Base-by-base conservation (phyloP, 2,329 filamentous ascomycete species). In the Blastomyces percursus region DNA sequence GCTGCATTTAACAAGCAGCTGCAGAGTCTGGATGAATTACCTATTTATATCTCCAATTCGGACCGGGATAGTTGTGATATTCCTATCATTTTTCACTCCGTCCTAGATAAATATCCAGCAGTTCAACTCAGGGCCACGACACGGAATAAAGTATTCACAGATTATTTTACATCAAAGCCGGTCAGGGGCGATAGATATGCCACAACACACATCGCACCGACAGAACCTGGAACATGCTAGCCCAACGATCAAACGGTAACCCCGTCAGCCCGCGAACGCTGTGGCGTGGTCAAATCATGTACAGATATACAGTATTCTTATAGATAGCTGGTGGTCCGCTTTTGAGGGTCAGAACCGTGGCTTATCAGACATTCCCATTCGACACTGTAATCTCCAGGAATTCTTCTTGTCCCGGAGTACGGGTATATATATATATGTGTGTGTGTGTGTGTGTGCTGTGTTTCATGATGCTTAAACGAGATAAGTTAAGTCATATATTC, bases 171-270 rank as follows among this genome's bases (percentile, higher is more conserved):
- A 35, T 35, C 32, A 11, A 35, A 35, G 32, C 32, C 32, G 9
- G 30, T 5, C 30, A 32, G 30, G 30, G 30, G 32, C 11, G 32
- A 35, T 35, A 35, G 40, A 44, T 44, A 44, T 44, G 40, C 12
- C 4, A 19, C 16, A 44, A 16, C 12, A 44, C 16, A 44, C 19
- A 44, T 44, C 42, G 16, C 19, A 35, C 27, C 14, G n/a, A 42
- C 55, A 44, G n/a, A 58, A 58, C 24, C 55, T 30, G 55, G 55
- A 44, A 58, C 55, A 42, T 58, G 55, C 38, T 27, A 58, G 1
- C 4, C 55, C n/a, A 44, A 8, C 21, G 21, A 30, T 44, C 55
- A 58, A 58, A 44, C 38, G 9, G 35, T 35, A 24, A 1, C 9
- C 8, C 32, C 35, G 21, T 21, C 51, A 35, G 9, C 30, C 30